Percentiles rank a stretch among this genome's conserved stretches.
These are phyloP conservation scores for Cokeromyces recurvatus DNA, from an alignment of 371 early-diverging fungal species.

Conservation along the genomic window DNA sequence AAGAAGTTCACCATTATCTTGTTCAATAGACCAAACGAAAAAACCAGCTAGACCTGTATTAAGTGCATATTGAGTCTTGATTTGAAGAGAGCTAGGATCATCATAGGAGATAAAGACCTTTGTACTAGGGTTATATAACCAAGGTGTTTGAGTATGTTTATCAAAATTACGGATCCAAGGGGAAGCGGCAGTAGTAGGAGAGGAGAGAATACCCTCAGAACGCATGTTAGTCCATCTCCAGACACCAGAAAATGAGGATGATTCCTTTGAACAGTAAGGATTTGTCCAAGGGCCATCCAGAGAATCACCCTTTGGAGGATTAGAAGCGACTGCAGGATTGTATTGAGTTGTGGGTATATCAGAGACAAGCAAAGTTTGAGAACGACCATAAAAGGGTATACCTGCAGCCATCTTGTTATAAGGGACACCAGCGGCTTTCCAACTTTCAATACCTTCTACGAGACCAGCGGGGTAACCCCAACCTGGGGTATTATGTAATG, in stretches of 20 bases:
- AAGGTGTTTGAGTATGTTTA: slow-evolving; percentile 52
- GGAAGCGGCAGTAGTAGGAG: slow-evolving; percentile 44
- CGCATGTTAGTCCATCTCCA: slow-evolving; percentile 68
- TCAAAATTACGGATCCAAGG: slow-evolving; percentile 68
- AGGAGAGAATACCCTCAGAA: slow-evolving; percentile 53
- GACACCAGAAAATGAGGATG: slow-evolving; percentile 45
- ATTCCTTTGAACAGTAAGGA: slow-evolving; percentile 37
- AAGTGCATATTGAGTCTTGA: slow-evolving; percentile 51
- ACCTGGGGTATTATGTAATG: slow-evolving; percentile 50
- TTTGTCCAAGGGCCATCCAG: slow-evolving; percentile 54
- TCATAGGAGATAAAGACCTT: slow-evolving; percentile 64
- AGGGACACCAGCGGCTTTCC: slow-evolving; percentile 59
- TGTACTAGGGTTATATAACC: slow-evolving; percentile 56
- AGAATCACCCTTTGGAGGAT: slow-evolving; percentile 43
- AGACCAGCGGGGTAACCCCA: slow-evolving; percentile 39
- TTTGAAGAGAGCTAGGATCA: slow-evolving; percentile 48
- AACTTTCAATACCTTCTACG: slow-evolving; percentile 48
- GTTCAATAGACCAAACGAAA: slow-evolving; percentile 56
- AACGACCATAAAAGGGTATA: slow-evolving; percentile 60
- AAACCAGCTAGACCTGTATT: slow-evolving; percentile 50
- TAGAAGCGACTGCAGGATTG: slow-evolving; percentile 27
- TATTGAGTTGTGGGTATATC: slow-evolving; percentile 29
- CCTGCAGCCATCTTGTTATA: slow-evolving; percentile 56
- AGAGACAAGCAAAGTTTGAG: slow-evolving; percentile 22
- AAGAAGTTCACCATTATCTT: slow-evolving; percentile 53